Evolutionary conservation across 768 basidiomycete species (phyloP).

Genomic region (Trametes cingulata): DNA sequence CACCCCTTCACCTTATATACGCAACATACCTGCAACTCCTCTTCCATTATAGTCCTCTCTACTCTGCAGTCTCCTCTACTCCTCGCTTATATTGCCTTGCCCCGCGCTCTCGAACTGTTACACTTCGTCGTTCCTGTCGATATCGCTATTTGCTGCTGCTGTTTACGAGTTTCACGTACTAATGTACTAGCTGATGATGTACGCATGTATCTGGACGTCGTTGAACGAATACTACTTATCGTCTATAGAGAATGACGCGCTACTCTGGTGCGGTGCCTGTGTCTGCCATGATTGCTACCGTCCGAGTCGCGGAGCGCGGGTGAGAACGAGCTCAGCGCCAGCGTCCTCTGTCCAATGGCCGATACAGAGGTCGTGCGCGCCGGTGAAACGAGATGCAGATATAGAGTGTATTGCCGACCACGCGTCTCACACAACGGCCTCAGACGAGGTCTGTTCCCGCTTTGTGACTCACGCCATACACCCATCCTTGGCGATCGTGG

Average conservation of each 20-base stretch:
- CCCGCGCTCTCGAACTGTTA: constrained; percentile 15
- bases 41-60: neutral
- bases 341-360: too few relatives aligned
- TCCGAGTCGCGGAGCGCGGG: too few relatives aligned
- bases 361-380: neutral
- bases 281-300: too few relatives aligned
- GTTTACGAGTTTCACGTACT: constrained; percentile 17
- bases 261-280: neutral
- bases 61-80: neutral
- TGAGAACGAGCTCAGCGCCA: too few relatives aligned
- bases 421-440: neutral
- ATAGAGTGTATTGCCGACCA: neutral
- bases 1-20: neutral
- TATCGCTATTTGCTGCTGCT: constrained; percentile 16
- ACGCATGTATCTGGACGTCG: constrained; percentile 12
- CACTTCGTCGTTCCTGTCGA: constrained; percentile 8
- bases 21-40: neutral
- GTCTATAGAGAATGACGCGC: neutral
- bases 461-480: neutral
- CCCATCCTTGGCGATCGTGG: neutral
- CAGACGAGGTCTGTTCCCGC: neutral
- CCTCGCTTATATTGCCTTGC: neutral
- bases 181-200: constrained; percentile 18
- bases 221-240: constrained; percentile 6
- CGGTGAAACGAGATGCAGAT: neutral